These are phyloP conservation scores for Alternaria atra DNA, from an alignment of 2,329 filamentous ascomycete genomes.

Conservation along the genomic window DNA sequence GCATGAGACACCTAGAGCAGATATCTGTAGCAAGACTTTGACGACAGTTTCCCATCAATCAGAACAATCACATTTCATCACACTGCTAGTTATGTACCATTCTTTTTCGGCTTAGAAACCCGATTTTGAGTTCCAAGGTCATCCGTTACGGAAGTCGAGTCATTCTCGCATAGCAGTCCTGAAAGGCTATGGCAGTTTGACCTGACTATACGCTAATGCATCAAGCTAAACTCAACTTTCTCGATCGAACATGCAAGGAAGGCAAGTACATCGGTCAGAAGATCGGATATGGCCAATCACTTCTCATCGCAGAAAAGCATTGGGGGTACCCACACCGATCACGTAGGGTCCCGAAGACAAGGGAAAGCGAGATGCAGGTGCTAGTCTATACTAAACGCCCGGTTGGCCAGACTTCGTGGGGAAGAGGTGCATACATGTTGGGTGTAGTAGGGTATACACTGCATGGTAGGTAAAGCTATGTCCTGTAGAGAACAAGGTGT, in stretches of 20 bases:
- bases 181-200: neutral
- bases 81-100: neutral
- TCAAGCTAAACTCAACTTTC: neutral
- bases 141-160: neutral
- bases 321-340: conserved; percentile 1
- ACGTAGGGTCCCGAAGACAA: neutral
- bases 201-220: conserved; percentile 9
- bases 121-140: neutral
- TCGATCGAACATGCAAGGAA: conserved; percentile 7
- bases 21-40: neutral
- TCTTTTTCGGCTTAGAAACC: neutral
- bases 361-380: conserved; percentile 8
- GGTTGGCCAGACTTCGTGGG: neutral
- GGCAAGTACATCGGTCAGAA: conserved; percentile 6
- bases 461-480: neutral
- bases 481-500: neutral
- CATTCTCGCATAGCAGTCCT: neutral
- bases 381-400: neutral
- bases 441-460: neutral
- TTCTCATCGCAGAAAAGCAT: neutral
- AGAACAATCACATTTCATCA: neutral
- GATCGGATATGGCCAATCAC: conserved; percentile 2
- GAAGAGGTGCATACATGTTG: too few species aligned
- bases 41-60: too few species aligned
- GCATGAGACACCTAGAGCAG: too few species aligned